phyloP scores from a whole-genome alignment of 192 early-diverging fungal genomes.

The Coemansia sp. region DNA sequence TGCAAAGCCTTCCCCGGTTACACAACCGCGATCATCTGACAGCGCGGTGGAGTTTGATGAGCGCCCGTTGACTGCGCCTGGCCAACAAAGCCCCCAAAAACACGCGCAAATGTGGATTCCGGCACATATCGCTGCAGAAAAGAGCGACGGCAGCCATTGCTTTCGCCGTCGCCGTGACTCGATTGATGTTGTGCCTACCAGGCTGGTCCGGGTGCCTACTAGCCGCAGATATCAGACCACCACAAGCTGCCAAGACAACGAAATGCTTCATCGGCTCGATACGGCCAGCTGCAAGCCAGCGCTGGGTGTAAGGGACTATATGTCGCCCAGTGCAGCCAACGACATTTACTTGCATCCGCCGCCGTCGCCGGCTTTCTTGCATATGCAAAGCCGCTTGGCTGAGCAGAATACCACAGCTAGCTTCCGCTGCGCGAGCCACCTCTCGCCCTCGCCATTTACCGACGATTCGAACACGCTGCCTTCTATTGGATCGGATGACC shows the following conservation, averaged over 20 bases:
- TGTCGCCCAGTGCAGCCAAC: neutral
- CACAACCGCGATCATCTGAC: neutral
- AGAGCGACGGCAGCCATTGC: neutral
- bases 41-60: neutral
- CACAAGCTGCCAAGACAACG: neutral
- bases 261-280: slow-evolving; percentile 1
- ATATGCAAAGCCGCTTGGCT: neutral
- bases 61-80: neutral
- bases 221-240: slow-evolving; percentile 1
- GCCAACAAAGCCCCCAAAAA: neutral
- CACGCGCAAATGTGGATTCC: neutral
- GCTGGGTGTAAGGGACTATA: neutral
- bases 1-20: neutral
- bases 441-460: neutral
- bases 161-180: neutral
- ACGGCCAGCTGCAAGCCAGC: neutral
- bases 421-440: slow-evolving; percentile 12
- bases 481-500: neutral
- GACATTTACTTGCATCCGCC: neutral
- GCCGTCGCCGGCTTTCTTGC: neutral
- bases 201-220: neutral
- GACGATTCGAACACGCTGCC: neutral
- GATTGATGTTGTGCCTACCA: neutral
- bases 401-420: neutral
- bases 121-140: neutral